phyloP scores from a whole-genome alignment of 2,329 filamentous ascomycete species.

The Aspergillus pseudoviridinutans region DNA sequence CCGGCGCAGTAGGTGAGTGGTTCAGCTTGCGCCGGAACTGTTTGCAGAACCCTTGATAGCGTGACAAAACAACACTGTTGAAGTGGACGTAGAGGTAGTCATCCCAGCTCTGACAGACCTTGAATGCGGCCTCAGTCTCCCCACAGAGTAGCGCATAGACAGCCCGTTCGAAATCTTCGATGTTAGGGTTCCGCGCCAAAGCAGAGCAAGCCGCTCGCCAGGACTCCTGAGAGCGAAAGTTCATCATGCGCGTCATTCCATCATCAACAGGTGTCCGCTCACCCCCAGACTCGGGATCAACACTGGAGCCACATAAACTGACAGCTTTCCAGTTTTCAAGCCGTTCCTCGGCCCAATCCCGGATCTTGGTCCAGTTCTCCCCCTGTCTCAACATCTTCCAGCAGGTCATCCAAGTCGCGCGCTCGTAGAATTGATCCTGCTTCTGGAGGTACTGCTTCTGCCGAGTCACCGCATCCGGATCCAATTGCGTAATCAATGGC shows the following conservation, averaged over 20 bases:
- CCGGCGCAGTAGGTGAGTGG: slow-evolving; percentile 53
- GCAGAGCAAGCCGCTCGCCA: slow-evolving; percentile 38
- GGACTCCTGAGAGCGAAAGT: slow-evolving; percentile 34
- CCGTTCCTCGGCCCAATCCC: slow-evolving; percentile 79
- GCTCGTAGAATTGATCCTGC: slow-evolving; percentile 83
- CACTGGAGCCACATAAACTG: slow-evolving; percentile 63
- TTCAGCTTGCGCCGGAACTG: slow-evolving; percentile 42
- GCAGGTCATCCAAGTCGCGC: slow-evolving; percentile 87
- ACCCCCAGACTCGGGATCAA: slow-evolving; percentile 24
- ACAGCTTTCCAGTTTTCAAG: slow-evolving; percentile 88
- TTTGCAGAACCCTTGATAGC: slow-evolving; percentile 67
- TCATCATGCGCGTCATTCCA: slow-evolving; percentile 41
- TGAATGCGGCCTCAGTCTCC: slow-evolving; percentile 71
- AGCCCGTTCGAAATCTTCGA: slow-evolving; percentile 76
- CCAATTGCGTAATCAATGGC: slow-evolving; percentile 76
- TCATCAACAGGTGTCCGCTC: slow-evolving; percentile 32
- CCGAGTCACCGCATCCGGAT: slow-evolving; percentile 82
- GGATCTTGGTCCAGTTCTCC: slow-evolving; percentile 67
- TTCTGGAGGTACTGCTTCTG: slow-evolving; percentile 73
- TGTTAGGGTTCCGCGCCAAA: slow-evolving; percentile 58
- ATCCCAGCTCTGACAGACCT: slow-evolving; percentile 75
- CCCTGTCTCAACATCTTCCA: slow-evolving; percentile 89
- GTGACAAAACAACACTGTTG: slow-evolving; percentile 75
- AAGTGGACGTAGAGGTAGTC: slow-evolving; percentile 84
- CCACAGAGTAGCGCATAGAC: slow-evolving; percentile 90